Conservation (phyloP, 306 rosid genomes). For the Psophocarpus tetragonolobus region DNA sequence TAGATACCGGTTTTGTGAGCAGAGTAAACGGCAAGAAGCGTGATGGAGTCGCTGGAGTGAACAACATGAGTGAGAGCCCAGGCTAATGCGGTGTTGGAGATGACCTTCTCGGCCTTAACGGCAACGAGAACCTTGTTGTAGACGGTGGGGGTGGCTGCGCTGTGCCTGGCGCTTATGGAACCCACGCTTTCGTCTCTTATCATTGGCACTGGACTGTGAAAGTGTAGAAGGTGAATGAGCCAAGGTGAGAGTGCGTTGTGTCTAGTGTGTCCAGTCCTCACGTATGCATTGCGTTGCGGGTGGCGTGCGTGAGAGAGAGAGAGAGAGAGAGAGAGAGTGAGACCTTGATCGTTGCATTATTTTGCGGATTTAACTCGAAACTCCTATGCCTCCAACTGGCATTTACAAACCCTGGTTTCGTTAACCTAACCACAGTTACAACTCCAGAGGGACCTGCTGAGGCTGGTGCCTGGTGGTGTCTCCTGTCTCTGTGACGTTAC, state of each 20-base stretch:
- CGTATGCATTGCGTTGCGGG: slow-evolving; percentile 22
- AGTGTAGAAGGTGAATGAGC: neutral
- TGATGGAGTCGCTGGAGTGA: slow-evolving; percentile 72
- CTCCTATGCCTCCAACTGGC: slow-evolving; percentile 36
- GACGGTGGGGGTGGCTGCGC: slow-evolving; percentile 22
- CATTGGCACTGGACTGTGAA: slow-evolving; percentile 17
- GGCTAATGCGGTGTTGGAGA: slow-evolving; percentile 71
- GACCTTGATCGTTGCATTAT: slow-evolving; percentile 29
- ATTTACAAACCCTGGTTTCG: slow-evolving; percentile 18
- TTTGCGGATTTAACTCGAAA: slow-evolving; percentile 3
- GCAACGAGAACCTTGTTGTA: slow-evolving; percentile 81
- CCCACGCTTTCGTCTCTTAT: slow-evolving; percentile 44
- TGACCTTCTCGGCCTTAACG: slow-evolving; percentile 75
- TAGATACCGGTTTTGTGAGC: slow-evolving; percentile 55
- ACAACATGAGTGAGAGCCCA: slow-evolving; percentile 95
- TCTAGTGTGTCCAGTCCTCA: neutral
- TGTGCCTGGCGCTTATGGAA: slow-evolving; percentile 53
- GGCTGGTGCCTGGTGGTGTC: neutral
- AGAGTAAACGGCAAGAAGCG: slow-evolving; percentile 76
- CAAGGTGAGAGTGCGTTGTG: slow-evolving; percentile 9
- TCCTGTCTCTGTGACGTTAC: neutral
- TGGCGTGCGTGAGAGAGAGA: neutral
- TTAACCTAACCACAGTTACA: slow-evolving; percentile 32
- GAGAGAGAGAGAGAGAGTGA: too few species aligned
- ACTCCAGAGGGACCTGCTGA: neutral